phyloP scores from a whole-genome alignment of 2,329 filamentous ascomycete genomes.

The Diaporthe eres region DNA sequence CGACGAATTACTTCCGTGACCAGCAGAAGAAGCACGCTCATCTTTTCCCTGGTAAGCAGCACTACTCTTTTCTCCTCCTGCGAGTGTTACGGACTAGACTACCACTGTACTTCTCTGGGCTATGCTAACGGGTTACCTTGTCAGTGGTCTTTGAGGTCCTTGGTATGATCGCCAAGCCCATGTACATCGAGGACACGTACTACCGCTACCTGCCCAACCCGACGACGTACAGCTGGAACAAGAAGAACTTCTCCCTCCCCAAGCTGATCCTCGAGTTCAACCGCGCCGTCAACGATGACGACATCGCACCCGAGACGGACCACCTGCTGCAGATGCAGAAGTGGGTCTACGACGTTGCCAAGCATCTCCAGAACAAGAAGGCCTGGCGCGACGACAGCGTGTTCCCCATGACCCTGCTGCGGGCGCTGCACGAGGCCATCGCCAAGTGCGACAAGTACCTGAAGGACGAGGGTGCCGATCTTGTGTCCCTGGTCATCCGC shows the following conservation, averaged over 20 bases:
- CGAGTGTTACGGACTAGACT: background rate
- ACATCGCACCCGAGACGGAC: conserved; percentile 37
- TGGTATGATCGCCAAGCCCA: conserved; percentile 68
- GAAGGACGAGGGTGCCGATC: conserved; percentile 47
- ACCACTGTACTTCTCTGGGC: background rate
- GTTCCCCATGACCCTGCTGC: conserved; percentile 54
- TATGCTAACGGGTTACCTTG: conserved; percentile 42
- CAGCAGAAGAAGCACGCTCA: conserved; percentile 59
- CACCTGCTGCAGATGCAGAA: conserved; percentile 40
- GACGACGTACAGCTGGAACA: conserved; percentile 68
- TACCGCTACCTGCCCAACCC: conserved; percentile 72
- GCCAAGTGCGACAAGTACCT: conserved; percentile 60
- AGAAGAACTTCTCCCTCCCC: conserved; percentile 60
- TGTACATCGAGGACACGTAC: conserved; percentile 63
- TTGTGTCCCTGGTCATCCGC: conserved; percentile 62
- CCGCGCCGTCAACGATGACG: conserved; percentile 47
- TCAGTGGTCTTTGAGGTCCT: conserved; percentile 70
- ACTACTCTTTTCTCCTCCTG: background rate
- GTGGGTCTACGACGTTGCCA: conserved; percentile 34
- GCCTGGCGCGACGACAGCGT: conserved; percentile 34
- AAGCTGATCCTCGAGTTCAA: conserved; percentile 58
- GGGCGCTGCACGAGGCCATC: conserved; percentile 57
- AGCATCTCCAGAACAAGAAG: conserved; percentile 41
- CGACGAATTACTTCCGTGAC: conserved; percentile 60
- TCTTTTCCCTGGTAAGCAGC: conserved; percentile 63